phyloP scores from a whole-genome alignment of 1,139 yeast genomes.

The Magnusiomyces tetraspermus region DNA sequence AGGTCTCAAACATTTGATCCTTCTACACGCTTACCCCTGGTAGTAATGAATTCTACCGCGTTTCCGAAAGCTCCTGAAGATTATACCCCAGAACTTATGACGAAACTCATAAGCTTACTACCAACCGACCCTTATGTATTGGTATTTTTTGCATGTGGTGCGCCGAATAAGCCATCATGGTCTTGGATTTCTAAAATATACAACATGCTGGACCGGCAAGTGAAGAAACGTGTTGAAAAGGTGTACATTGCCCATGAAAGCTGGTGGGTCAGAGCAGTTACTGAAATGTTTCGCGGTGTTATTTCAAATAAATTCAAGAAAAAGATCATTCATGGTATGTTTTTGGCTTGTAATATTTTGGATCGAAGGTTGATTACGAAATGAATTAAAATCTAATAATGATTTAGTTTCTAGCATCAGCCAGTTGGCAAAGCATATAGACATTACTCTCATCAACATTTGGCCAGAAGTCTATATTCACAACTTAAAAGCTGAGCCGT shows the following conservation, averaged over 20 bases:
- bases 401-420: conserved; percentile 44
- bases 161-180: conserved; percentile 49
- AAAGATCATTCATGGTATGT: conserved; percentile 34
- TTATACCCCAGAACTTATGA: conserved; percentile 19
- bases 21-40: conserved; percentile 51
- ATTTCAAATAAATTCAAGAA: conserved; percentile 40
- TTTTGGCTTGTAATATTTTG: not conserved
- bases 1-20: conserved; percentile 53
- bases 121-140: conserved; percentile 55
- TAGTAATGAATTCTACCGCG: conserved; percentile 67
- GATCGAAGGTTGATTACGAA: not conserved
- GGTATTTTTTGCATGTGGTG: conserved; percentile 71
- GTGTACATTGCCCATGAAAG: conserved; percentile 83
- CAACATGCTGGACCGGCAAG: conserved; percentile 52
- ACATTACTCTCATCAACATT: conserved; percentile 66
- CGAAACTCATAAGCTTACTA: conserved; percentile 28
- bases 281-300: conserved; percentile 61
- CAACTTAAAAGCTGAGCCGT: conserved; percentile 33
- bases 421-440: conserved; percentile 55
- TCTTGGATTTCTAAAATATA: conserved; percentile 71
- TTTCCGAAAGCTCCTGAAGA: conserved; percentile 33
- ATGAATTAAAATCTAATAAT: too few species aligned
- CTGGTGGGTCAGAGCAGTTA: conserved; percentile 76
- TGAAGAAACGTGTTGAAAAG: conserved; percentile 47
- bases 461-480: conserved; percentile 62